Percentiles rank a stretch among this genome's conserved stretches.
phyloP scores from a whole-genome alignment of 169 alveolate species.

The Eimeria zaria region DNA sequence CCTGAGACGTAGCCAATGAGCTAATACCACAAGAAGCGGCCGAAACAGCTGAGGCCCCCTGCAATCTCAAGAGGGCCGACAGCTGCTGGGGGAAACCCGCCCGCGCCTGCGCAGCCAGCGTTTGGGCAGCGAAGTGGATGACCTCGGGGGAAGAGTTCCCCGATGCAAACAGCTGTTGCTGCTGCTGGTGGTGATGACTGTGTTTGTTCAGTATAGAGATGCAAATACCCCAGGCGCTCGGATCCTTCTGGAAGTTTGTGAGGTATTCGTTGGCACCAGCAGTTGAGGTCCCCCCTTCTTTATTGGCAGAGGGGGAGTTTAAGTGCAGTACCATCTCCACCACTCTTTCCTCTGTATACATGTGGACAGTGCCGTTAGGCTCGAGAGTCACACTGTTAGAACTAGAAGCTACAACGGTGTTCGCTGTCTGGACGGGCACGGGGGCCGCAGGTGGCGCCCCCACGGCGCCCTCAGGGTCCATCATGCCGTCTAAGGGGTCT shows the following conservation, averaged over 20 bases:
- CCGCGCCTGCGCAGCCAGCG: conserved; percentile 85
- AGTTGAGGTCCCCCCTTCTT: conserved; percentile 17
- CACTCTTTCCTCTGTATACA: conserved; percentile 55
- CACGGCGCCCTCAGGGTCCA: conserved; percentile 50
- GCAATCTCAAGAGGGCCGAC: conserved; percentile 23
- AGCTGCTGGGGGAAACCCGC: conserved; percentile 86
- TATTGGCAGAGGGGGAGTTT: neutral
- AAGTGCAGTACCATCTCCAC: conserved; percentile 41
- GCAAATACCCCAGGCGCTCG: conserved; percentile 83
- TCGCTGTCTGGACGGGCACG: neutral
- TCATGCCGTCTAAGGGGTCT: neutral
- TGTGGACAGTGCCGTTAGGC: neutral
- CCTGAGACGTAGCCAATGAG: conserved; percentile 6
- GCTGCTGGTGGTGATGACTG: neutral
- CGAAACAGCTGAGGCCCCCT: neutral
- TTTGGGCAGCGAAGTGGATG: conserved; percentile 79
- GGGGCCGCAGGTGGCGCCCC: conserved; percentile 46
- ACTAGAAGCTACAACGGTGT: neutral
- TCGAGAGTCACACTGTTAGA: neutral
- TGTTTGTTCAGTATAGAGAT: conserved; percentile 76
- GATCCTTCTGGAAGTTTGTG: conserved; percentile 79
- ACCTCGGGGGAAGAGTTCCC: neutral
- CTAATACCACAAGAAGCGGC: neutral
- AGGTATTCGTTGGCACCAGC: conserved; percentile 79
- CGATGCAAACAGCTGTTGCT: neutral